Base-by-base conservation (phyloP, 2,329 filamentous ascomycete species). In the Stemphylium lycopersici region DNA sequence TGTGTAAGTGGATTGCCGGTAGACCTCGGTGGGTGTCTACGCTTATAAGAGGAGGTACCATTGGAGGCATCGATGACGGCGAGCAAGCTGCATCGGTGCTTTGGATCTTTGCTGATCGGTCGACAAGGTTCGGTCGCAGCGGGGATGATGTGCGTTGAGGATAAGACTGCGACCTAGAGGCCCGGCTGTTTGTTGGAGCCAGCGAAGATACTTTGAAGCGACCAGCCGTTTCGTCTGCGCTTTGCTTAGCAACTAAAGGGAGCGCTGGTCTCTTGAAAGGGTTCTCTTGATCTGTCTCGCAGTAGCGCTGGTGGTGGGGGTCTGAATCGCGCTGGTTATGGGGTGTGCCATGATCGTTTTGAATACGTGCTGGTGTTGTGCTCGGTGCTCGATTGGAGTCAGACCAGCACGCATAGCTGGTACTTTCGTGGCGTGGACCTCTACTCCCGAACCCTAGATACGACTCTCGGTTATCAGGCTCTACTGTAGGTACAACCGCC, bases 341-440 rank as follows among this genome's bases (percentile, higher is more conserved):
- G 37, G 20, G 6, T 5, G 34, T 20, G 31, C 18, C 22, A 52
- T 26, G 31, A 32, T 44, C 43, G 32, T n/a, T 11, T 41, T 16
- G 45, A 24, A 39, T 37, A 6, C 33, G 53, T 40, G 51, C 44
- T 38, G 60, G 59, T 7, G 54, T 57, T 37, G 47, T 41, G 44
- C 63, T 68, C 24, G 65, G 55, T 43, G 52, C 43, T 40, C 59
- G 65, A 41, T 66, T 57, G 33, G 78, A 80, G 34, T 77, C 76
- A 6, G 78, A 78, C 77, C 77, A 79, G 0, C 77, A 75, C 49
- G 75, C 70, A 62, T 69, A 73, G 52, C 72, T 74, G 16, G 62
- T 71, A 49, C 63, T 70, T n/a, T 65, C 62, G 38, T 65, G 70
- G 11, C 61, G 57, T 22, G 58, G 63, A 7, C 68, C 70, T 65